Evolutionary conservation across 768 basidiomycete genomes (phyloP), one percentile per base, ranked within the genome.

Genomic region (Boletus rubescentipes): DNA sequence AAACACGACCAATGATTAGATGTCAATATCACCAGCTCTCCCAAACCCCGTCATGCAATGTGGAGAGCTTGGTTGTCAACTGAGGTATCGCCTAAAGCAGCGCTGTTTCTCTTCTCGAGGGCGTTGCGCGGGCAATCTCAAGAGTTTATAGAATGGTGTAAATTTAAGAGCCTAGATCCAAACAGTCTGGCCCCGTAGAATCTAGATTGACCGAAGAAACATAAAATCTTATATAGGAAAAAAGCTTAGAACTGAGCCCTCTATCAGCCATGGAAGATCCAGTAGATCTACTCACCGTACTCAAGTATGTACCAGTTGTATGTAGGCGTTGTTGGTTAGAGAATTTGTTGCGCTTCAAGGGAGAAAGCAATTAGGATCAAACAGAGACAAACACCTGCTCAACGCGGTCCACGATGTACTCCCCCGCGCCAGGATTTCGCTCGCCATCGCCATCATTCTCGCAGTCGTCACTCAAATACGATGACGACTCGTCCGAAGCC

Each of bases 401-500:
- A 49, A 63, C 61, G 58, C 37, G 29, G 51, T 45, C 40, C 66
- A 66, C 58, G 63, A 63, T 69, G 58, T 75, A 72, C 59, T 75
- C 69, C 30, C 71, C 72, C 8, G 69, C 72, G 1, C 66, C 75
- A 11, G 72, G 68, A 14, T 74, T 77, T 16, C 73, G 74, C 44
- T 72, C 77, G 14, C 70, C 67, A 18, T 74, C 77, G n/a, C 76
- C 74, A 2, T 57, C 72, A 1, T 73, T 77, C 57, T 74, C 75
- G 38, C 64, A 67, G 50, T 63, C 65, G 35, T 67, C 76, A 34
- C 20, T 59, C 49, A 64, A 58, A 39, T 46, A 63, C 34, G 67
- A 67, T 21, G 61, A 63, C 36, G 50, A 42, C 14, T 69, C 72
- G 41, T 67, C 59, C 53, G 63, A 61, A 40, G 60, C 61, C 30